Base-by-base conservation (phyloP, 2,329 filamentous ascomycete species). In the Trichoderma atroviride region DNA sequence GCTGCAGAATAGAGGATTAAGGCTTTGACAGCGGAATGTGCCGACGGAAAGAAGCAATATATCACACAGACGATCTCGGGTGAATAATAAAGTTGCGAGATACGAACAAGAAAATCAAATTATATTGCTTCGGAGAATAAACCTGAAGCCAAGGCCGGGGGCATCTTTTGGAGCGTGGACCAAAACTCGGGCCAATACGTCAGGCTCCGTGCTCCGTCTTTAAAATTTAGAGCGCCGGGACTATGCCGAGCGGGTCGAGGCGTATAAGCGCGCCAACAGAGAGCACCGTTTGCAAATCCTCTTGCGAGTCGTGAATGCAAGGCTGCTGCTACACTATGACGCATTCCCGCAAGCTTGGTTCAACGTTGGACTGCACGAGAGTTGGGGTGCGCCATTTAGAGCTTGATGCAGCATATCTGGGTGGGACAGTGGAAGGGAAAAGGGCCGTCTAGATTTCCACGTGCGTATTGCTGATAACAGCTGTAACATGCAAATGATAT, bases 1-100 rank as follows among this genome's bases (percentile, higher is more conserved):
- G 71, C 81, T 74, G 62, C 35, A 70, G 70, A 4, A 35, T 4
- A n/a, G 40, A 31, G 33, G 40, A 19, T 43, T 5, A 43, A 7
- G 19, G 40, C 6, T 19, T 31, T 58, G 22, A 53, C 22, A 24
- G 47, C 47, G 47, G 47, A 50, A 43, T 29, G n/a, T 35, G 19
- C 35, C 37, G 27, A 43, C 53, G 53, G 53, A 53, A 33, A 58
- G 35, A 66, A n/a, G 19, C 40, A 43, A 57, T 9, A 57, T 7
- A 5, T 3, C 9, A 16, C n/a, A 37, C 29, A 2, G 50, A 63
- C 31, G 50, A 58, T 70, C 29, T 43, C 9, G n/a, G 43, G 55
- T 19, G 53, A 56, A 43, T 35, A 35, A 43, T 53, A 52, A 24
- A 57, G 47, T 58, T 66, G 50, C 11, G 47, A 27, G 22, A 19